Evolutionary conservation across 2,329 filamentous ascomycete species (phyloP).

Genomic region (Truncatella angustata): DNA sequence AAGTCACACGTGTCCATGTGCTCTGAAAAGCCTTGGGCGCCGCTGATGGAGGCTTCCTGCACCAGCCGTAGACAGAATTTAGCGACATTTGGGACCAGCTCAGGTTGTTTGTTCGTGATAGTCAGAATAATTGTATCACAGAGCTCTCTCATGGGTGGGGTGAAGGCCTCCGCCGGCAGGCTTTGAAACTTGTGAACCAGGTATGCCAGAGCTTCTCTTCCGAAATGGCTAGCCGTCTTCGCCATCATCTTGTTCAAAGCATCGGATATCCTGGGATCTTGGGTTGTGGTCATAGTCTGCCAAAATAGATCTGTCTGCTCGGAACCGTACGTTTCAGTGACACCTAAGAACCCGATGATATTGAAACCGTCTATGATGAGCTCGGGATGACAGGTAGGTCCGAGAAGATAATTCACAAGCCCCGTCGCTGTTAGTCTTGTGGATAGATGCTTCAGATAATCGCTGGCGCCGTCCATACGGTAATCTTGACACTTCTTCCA

Average conservation of each 20-base stretch:
- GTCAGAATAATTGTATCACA: conserved; percentile 55
- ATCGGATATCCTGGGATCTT: conserved; percentile 80
- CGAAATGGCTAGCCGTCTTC: conserved; percentile 47
- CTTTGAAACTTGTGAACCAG: conserved; percentile 69
- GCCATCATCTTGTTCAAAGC: conserved; percentile 69
- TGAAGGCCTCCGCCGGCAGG: conserved; percentile 63
- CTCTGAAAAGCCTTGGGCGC: conserved; percentile 51
- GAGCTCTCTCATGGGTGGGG: conserved; percentile 58
- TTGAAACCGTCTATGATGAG: conserved; percentile 79
- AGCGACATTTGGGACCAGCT: conserved; percentile 35
- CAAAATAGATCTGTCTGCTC: conserved; percentile 78
- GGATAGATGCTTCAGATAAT: conserved; percentile 65
- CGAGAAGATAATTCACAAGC: conserved; percentile 82
- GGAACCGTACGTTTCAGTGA: conserved; percentile 70
- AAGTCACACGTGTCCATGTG: conserved; percentile 63
- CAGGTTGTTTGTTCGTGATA: conserved; percentile 33
- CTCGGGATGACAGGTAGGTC: conserved; percentile 88
- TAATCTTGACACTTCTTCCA: conserved; percentile 58
- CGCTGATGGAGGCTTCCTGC: conserved; percentile 64
- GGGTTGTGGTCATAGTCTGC: conserved; percentile 76
- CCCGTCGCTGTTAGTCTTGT: conserved; percentile 67
- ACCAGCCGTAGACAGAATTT: conserved; percentile 64
- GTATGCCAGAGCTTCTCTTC: conserved; percentile 54
- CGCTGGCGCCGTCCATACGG: conserved; percentile 25
- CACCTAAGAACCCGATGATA: conserved; percentile 82